These are phyloP conservation scores for Dryas octopetala DNA, from an alignment of 306 rosid genomes.

Conservation along the genomic window DNA sequence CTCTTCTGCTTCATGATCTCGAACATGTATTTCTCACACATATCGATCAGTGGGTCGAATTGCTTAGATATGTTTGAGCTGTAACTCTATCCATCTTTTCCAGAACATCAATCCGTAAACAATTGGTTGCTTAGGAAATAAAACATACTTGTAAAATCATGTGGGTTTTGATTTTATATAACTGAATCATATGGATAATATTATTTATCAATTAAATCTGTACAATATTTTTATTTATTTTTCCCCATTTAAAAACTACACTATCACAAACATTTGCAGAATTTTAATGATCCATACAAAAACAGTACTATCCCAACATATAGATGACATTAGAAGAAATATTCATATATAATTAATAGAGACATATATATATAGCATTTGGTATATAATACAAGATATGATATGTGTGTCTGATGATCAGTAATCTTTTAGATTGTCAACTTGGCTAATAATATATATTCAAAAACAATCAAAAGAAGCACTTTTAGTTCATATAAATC, in stretches of 20 bases:
- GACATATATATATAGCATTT: background rate
- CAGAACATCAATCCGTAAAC: constrained; percentile 11
- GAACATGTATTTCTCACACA: too few species aligned
- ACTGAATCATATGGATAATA: constrained; percentile 2
- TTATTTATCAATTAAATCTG: constrained; percentile 9
- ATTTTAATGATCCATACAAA: background rate
- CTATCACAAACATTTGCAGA: constrained; percentile 7
- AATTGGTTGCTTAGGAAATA: constrained; percentile 5
- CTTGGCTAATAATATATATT: constrained; percentile 20
- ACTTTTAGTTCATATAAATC: constrained; percentile 21
- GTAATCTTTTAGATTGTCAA: constrained; percentile 16
- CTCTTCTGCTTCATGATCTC: too few species aligned
- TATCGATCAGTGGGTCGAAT: too few species aligned
- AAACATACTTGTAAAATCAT: background rate
- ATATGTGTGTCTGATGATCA: background rate
- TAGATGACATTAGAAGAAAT: constrained; percentile 7
- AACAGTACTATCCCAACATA: background rate
- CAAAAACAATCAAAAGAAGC: constrained; percentile 11
- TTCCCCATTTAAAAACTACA: constrained; percentile 1
- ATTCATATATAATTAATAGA: background rate
- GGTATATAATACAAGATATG: background rate
- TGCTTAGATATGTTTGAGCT: background rate
- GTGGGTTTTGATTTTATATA: background rate
- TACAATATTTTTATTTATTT: background rate
- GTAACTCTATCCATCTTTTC: background rate